A percentile compares a stretch with the other conserved stretches of the same genome.
These are phyloP conservation scores for Suillus alpinus DNA, from an alignment of 768 basidiomycete genomes.

Conservation along the genomic window DNA sequence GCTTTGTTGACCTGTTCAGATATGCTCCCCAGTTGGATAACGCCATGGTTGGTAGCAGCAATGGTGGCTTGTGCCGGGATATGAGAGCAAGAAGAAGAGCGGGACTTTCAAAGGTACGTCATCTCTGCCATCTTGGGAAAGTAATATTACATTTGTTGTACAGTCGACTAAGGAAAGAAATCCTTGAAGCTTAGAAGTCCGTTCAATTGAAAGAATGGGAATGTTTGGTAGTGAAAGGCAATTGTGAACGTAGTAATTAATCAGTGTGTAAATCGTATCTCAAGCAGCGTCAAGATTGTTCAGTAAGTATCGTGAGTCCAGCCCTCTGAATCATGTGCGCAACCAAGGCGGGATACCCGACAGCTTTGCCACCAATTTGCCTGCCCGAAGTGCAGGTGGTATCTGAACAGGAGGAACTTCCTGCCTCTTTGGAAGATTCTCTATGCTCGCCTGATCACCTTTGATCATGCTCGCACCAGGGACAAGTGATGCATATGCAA, in stretches of 20 bases:
- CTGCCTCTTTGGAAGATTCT: background rate
- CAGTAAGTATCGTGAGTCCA: background rate
- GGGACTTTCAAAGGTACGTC: background rate
- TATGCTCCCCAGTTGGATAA: slow-evolving; percentile 28
- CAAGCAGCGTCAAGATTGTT: background rate
- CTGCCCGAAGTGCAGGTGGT: slow-evolving; percentile 3
- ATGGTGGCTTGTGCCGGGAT: background rate
- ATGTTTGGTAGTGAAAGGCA: background rate
- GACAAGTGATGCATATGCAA: slow-evolving; percentile 1
- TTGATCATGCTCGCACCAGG: background rate
- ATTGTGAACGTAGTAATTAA: background rate
- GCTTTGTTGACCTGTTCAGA: slow-evolving; percentile 37
- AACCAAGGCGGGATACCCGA: background rate
- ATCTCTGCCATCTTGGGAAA: background rate
- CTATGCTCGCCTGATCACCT: background rate
- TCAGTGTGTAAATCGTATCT: background rate
- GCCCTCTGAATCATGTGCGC: background rate
- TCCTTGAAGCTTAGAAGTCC: background rate
- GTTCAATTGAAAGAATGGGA: background rate
- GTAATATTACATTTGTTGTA: background rate
- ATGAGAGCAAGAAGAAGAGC: background rate
- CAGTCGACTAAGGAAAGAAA: background rate
- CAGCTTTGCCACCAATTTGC: slow-evolving; percentile 1
- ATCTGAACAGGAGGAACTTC: slow-evolving; percentile 2
- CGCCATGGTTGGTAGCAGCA: slow-evolving; percentile 18